Conservation (phyloP, 768 basidiomycete genomes). For the Auricularia sp. region DNA sequence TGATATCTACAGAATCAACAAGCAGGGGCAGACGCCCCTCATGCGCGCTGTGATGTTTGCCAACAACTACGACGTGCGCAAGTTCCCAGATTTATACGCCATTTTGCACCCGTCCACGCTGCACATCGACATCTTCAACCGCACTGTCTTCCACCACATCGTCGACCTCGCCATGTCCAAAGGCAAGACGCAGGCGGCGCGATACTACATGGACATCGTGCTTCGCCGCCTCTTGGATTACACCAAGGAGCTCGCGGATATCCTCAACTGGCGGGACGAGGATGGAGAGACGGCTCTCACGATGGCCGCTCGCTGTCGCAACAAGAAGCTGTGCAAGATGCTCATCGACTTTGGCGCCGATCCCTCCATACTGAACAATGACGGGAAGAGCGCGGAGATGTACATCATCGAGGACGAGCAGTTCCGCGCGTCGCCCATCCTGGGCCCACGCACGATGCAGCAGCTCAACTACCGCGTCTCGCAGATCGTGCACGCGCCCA, state of each 20-base stretch:
- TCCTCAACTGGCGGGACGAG: slow-evolving; percentile 98
- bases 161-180: slow-evolving; percentile 97
- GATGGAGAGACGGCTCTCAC: slow-evolving; percentile 97
- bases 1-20: slow-evolving; percentile 95
- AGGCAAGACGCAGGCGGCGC: slow-evolving; percentile 92
- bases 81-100: slow-evolving; percentile 96
- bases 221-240: slow-evolving; percentile 80
- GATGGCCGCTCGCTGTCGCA: slow-evolving; percentile 89
- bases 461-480: slow-evolving; percentile 68
- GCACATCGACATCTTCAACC: slow-evolving; percentile 96
- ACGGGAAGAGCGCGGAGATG: slow-evolving; percentile 95
- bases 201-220: slow-evolving; percentile 98
- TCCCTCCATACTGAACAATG: slow-evolving; percentile 87
- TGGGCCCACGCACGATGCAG: slow-evolving; percentile 48
- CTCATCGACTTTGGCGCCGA: slow-evolving; percentile 95
- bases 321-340: slow-evolving; percentile 89
- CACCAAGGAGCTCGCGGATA: slow-evolving; percentile 91
- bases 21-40: slow-evolving; percentile 89
- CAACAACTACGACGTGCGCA: slow-evolving; percentile 98
- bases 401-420: slow-evolving; percentile 98
- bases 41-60: slow-evolving; percentile 99
- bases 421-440: slow-evolving; percentile 83
- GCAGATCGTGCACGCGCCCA: slow-evolving; percentile 46
- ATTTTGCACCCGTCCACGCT: slow-evolving; percentile 95
- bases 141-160: slow-evolving; percentile 96